These are phyloP conservation scores for Acanthamoeba royreba DNA, from an alignment of 208 protist species.

Conservation along the genomic window DNA sequence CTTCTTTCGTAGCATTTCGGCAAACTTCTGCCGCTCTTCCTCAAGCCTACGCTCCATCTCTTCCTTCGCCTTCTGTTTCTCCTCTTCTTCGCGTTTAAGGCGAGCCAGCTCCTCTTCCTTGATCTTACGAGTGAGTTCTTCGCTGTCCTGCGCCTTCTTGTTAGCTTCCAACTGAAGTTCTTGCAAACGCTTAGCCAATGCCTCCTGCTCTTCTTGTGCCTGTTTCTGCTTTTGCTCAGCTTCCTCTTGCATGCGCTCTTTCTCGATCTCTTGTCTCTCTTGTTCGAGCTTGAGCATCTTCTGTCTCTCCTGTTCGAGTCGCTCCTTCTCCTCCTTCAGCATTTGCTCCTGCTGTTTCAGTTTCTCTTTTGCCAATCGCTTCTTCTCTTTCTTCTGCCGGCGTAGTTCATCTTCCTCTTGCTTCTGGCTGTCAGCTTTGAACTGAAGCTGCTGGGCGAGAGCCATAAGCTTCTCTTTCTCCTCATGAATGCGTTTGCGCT, in stretches of 20 bases:
- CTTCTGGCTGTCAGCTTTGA: not conserved
- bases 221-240: too few species aligned
- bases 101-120: not conserved
- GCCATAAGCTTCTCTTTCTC: conserved; percentile 5
- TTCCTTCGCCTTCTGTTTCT: not conserved
- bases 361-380: not conserved
- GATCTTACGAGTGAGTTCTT: too few species aligned
- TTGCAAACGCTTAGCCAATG: not conserved
- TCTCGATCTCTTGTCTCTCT: not conserved
- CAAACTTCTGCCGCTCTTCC: not conserved
- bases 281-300: not conserved
- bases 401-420: not conserved
- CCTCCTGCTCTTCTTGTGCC: not conserved
- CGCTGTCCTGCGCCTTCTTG: not conserved
- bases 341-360: not conserved
- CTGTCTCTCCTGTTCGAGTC: not conserved
- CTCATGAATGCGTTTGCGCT: not conserved
- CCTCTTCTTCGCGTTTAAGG: not conserved
- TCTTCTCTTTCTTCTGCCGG: not conserved
- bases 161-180: not conserved
- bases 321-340: not conserved
- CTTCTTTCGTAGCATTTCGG: not conserved
- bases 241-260: too few species aligned
- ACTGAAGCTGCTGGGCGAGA: not conserved
- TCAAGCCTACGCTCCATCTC: not conserved